Evolutionary conservation across 2,329 filamentous ascomycete genomes (phyloP).

Genomic region (Talaromyces piceae): DNA sequence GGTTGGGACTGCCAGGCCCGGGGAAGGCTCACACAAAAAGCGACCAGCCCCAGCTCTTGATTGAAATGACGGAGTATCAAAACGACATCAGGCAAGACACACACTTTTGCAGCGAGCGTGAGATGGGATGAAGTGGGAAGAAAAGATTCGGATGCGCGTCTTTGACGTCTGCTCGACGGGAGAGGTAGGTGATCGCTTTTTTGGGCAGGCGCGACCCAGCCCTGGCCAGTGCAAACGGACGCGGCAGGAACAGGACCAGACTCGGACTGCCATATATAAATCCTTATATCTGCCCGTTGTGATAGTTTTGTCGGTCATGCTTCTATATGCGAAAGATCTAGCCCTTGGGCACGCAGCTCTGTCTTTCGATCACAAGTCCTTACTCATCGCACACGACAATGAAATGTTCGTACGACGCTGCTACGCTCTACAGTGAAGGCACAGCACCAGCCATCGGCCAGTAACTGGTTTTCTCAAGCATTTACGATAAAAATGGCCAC

Average conservation of each 20-base stretch:
- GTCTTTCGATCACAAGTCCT: no score
- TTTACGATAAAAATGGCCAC: no score
- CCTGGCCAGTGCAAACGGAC: neutral
- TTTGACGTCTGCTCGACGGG: conserved; percentile 3
- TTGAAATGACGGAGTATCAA: neutral
- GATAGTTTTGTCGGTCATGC: no score
- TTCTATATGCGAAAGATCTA: no score
- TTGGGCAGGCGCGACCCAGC: neutral
- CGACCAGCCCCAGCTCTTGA: conserved; percentile 6
- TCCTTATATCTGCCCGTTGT: no score
- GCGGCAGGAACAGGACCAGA: neutral
- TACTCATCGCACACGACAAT: no score
- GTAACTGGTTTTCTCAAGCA: no score
- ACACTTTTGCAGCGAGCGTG: neutral
- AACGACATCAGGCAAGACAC: conserved; percentile 4
- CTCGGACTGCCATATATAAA: neutral
- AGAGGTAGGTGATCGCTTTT: neutral
- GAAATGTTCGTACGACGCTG: no score
- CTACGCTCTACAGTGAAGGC: no score
- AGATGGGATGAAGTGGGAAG: neutral
- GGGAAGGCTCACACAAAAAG: conserved; percentile 11
- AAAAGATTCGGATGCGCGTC: conserved; percentile 7
- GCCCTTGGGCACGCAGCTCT: no score
- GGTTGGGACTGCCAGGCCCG: conserved; percentile 10
- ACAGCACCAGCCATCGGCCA: no score